phyloP scores from a whole-genome alignment of 331 rosid genomes.

The Quercus lobata region DNA sequence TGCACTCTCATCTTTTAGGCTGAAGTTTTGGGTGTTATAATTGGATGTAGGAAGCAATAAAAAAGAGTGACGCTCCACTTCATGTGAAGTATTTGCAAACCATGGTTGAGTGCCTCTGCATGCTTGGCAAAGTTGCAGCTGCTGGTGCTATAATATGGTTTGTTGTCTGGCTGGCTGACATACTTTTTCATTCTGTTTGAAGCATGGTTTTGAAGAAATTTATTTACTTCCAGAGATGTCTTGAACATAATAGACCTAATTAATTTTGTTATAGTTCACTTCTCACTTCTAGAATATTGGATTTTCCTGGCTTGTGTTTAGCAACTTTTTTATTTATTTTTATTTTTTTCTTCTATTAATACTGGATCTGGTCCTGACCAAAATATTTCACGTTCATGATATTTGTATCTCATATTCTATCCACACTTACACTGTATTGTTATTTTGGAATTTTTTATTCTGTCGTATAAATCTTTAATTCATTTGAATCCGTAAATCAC shows the following conservation, averaged over 20 bases:
- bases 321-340: neutral
- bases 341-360: neutral
- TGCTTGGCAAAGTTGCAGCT: conserved; percentile 98
- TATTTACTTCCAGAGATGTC: conserved; percentile 8
- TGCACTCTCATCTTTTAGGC: conserved; percentile 18
- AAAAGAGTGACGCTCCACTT: conserved; percentile 87
- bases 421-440: neutral
- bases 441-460: neutral
- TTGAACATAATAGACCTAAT: neutral
- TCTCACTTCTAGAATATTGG: neutral
- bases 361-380: neutral
- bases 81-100: conserved; percentile 94
- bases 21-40: conserved; percentile 26
- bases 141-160: conserved; percentile 98
- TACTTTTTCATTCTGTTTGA: conserved; percentile 13
- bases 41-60: conserved; percentile 72
- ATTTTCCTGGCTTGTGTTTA: neutral
- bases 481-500: neutral
- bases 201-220: conserved; percentile 6
- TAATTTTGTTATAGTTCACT: neutral
- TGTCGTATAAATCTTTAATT: neutral
- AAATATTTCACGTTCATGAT: neutral
- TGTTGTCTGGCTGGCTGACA: conserved; percentile 30
- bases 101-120: conserved; percentile 95
- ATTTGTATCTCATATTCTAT: neutral